These are phyloP conservation scores for Tetracentron sinense DNA, from an alignment of 164 flowering plant species.

Conservation along the genomic window DNA sequence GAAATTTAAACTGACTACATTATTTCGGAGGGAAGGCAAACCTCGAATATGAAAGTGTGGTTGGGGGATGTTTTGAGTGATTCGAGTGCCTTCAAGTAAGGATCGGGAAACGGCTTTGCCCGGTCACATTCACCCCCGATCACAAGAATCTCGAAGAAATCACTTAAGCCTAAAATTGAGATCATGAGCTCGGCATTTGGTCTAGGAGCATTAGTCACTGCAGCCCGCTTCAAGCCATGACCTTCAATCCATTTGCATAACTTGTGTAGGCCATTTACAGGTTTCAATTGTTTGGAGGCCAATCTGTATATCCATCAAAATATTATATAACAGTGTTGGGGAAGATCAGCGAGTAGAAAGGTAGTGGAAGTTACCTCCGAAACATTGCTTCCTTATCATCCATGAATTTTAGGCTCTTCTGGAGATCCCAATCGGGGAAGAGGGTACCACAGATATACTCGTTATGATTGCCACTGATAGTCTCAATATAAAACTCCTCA, in stretches of 20 bases:
- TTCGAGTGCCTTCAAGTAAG: conserved; percentile 80
- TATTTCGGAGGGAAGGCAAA: conserved; percentile 18
- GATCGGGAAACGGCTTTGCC: conserved; percentile 92
- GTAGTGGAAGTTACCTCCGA: conserved; percentile 47
- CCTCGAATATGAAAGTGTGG: conserved; percentile 84
- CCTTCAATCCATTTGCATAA: conserved; percentile 83
- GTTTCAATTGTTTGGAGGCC: conserved; percentile 52
- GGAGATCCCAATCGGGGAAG: conserved; percentile 76
- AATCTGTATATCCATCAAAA: conserved; percentile 41
- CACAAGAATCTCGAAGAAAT: conserved; percentile 62
- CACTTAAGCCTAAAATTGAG: conserved; percentile 56
- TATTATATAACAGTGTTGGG: background rate
- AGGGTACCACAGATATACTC: conserved; percentile 48
- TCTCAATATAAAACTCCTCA: conserved; percentile 61
- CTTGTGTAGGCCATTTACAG: conserved; percentile 64
- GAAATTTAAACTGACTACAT: background rate
- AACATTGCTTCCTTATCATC: conserved; percentile 88
- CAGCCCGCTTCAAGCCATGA: conserved; percentile 84
- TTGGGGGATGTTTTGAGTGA: conserved; percentile 59
- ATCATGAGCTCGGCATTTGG: conserved; percentile 79
- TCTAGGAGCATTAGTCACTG: conserved; percentile 94
- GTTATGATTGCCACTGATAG: conserved; percentile 72
- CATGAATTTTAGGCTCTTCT: conserved; percentile 49
- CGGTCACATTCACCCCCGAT: conserved; percentile 73
- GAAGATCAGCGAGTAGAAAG: background rate